Conservation (phyloP, 2,329 filamentous ascomycete genomes). For the Sporothrix luriei region DNA sequence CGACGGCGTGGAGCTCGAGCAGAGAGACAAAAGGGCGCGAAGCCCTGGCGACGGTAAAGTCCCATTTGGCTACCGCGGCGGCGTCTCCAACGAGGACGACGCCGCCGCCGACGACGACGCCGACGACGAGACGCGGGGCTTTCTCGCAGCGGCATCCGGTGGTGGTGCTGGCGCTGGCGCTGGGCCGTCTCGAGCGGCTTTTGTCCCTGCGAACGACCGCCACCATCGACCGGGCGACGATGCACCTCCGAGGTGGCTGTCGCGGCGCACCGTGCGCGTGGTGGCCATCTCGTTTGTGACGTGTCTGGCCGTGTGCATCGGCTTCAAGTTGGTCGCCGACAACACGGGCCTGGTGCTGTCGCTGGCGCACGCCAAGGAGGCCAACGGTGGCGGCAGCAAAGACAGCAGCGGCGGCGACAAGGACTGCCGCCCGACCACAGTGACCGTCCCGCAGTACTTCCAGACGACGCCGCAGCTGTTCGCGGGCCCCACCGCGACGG, state of each 20-base stretch:
- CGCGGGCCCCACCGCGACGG: constrained; percentile 70
- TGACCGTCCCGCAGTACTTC: constrained; percentile 61
- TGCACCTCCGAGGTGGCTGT: constrained; percentile 28
- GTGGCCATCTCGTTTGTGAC: constrained; percentile 37
- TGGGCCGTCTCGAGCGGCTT: not conserved
- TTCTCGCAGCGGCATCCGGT: constrained; percentile 3
- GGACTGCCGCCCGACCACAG: constrained; percentile 36
- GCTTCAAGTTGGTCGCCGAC: constrained; percentile 37
- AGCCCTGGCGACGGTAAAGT: not conserved
- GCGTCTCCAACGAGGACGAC: constrained; percentile 26
- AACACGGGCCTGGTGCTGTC: constrained; percentile 34
- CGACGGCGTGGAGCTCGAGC: constrained; percentile 26
- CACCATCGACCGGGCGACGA: constrained; percentile 32
- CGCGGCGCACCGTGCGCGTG: constrained; percentile 32
- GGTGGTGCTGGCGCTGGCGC: not conserved
- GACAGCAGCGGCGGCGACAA: not conserved
- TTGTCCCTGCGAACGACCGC: not conserved
- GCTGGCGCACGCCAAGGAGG: constrained; percentile 8
- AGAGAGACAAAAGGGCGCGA: not conserved
- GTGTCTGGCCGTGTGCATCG: constrained; percentile 37
- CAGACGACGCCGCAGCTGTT: constrained; percentile 63
- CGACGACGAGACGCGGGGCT: constrained; percentile 33
- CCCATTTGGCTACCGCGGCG: not conserved
- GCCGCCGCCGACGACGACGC: constrained; percentile 3
- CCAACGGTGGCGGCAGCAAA: not conserved